Conservation (phyloP, 257 asterid species). For the Osmanthus fragrans region DNA sequence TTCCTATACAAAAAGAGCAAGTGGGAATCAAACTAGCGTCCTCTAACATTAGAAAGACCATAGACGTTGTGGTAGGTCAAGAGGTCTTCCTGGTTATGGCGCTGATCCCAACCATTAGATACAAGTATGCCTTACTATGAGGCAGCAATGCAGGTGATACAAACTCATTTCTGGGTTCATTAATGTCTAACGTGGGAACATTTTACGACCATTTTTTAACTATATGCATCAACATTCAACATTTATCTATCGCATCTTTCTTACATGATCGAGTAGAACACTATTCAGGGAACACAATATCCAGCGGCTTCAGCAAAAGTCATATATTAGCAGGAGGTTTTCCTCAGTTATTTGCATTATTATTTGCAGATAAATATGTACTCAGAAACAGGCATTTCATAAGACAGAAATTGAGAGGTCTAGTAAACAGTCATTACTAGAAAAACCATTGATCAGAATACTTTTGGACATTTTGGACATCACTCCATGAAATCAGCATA, state of each 20-base stretch:
- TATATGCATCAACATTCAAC: not conserved
- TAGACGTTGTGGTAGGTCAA: no score
- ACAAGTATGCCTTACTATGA: not conserved
- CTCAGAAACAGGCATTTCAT: constrained; percentile 13
- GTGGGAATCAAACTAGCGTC: no score
- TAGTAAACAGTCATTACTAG: not conserved
- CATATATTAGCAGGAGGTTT: not conserved
- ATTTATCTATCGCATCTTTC: not conserved
- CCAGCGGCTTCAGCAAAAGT: not conserved
- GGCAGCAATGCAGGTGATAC: not conserved
- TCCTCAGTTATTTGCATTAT: not conserved
- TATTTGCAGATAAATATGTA: constrained; percentile 7
- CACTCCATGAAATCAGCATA: not conserved
- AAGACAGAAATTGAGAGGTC: constrained; percentile 12
- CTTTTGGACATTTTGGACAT: constrained; percentile 14
- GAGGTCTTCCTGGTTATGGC: no score
- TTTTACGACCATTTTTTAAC: not conserved
- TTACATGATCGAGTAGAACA: not conserved
- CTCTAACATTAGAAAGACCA: no score
- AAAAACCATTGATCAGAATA: constrained; percentile 4
- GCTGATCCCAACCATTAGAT: no score
- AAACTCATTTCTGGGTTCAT: not conserved
- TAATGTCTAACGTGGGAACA: not conserved
- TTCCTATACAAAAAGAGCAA: no score
- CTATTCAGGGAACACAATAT: not conserved